Base-by-base conservation (phyloP, 1,284 basidiomycete species). In the Malassezia sp. region DNA sequence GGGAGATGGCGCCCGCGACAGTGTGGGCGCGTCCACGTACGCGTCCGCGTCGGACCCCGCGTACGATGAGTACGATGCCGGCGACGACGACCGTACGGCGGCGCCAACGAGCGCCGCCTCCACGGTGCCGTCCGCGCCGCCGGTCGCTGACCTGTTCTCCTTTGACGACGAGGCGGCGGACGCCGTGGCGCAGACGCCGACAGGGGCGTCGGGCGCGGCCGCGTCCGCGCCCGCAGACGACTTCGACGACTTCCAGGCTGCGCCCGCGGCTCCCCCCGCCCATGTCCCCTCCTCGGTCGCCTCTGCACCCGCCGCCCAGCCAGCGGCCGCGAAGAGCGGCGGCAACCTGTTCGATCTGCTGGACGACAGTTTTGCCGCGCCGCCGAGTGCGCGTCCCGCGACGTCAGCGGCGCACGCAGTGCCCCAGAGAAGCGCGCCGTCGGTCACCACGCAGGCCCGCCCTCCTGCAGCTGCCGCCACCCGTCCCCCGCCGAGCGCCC, bases 31-130 rank as follows among this genome's bases (percentile, higher is more conserved):
- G 23, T 77, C 77, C 29, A 56, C 75, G 2, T 75, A 75, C 35
- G 76, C 79, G 32, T 75, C 76, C 45, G 75, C 76, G 15, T 56
- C 62, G 26, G 65, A 39, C 14, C 17, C 38, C 32, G 42, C 59
- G 34, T 91, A 80, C 62, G 90, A 96, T 60, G 91, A 95, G 71
- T 97, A 97, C 71, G 85, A 95, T 60, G 93, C 91, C 4, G 91
- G 93, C 1, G 93, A 93, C 45, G 86, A 89, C 67, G 93, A 96
- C 56, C 77, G 80, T 30, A 68, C 67, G 29, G 41, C 56, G 14
- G 33, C 45, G n/a, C 43, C 49, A 24, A 45, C 52, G 35, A 22
- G 17, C 29, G 42, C 49, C 14, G 36, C 50, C 2, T 45, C 48
- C 20, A 51, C 42, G 9, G 39, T 45, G 14, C 49, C 53, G 11